These are phyloP conservation scores for Lepiota brunneoincarnata DNA, from an alignment of 768 basidiomycete species.

Conservation along the genomic window DNA sequence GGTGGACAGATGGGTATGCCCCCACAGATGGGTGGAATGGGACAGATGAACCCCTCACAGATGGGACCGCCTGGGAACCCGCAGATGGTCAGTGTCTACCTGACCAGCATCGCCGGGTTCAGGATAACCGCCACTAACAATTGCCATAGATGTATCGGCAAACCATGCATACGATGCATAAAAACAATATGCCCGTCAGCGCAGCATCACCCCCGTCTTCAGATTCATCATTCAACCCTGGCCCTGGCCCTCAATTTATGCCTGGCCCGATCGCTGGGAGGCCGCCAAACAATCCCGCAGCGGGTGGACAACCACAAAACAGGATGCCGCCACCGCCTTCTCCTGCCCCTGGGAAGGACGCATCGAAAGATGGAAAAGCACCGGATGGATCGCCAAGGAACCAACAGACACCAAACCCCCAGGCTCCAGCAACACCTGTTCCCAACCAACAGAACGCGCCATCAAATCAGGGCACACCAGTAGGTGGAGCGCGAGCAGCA, in stretches of 20 bases:
- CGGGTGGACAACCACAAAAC: slow-evolving; percentile 9
- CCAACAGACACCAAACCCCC: slow-evolving; percentile 7
- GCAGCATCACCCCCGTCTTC: slow-evolving; percentile 41
- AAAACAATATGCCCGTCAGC: slow-evolving; percentile 32
- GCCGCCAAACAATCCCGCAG: slow-evolving; percentile 2
- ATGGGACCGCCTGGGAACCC: slow-evolving; percentile 12
- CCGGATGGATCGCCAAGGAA: slow-evolving; percentile 9
- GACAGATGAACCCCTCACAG: slow-evolving; percentile 29
- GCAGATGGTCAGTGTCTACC: slow-evolving; percentile 19
- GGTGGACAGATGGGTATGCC: slow-evolving; percentile 28
- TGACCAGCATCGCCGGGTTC: too few relatives aligned
- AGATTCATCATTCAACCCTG: slow-evolving; percentile 4
- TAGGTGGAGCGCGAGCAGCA: slow-evolving; percentile 1
- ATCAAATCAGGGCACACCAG: slow-evolving; percentile 11
- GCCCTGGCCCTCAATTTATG: slow-evolving; percentile 7
- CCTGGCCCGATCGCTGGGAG: background rate
- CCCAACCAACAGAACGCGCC: slow-evolving; percentile 8
- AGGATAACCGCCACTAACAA: slow-evolving; percentile 7
- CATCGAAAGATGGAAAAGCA: slow-evolving; percentile 6
- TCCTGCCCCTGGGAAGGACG: slow-evolving; percentile 10
- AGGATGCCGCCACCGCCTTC: slow-evolving; percentile 11
- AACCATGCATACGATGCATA: slow-evolving; percentile 27
- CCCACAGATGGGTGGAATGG: slow-evolving; percentile 34
- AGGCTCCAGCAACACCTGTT: slow-evolving; percentile 4
- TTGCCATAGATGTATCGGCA: slow-evolving; percentile 24